Evolutionary conservation across 2,329 filamentous ascomycete genomes (phyloP).

Genomic region (Aspergillus sp.): DNA sequence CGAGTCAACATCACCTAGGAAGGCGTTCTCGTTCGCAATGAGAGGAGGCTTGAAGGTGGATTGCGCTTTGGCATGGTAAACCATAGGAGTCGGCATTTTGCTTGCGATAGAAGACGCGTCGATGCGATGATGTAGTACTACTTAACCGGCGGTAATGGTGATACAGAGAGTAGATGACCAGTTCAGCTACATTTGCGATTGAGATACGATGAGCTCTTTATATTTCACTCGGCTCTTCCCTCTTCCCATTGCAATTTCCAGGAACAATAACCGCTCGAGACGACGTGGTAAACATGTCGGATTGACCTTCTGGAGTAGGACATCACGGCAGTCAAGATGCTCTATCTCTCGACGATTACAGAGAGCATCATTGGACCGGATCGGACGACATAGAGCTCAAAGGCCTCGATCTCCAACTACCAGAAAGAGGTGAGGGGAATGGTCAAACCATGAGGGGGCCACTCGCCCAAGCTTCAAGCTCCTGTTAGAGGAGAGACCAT

Average conservation of each 20-base stretch:
- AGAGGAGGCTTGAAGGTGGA: slow-evolving; percentile 62
- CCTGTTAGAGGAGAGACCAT: too few relatives aligned
- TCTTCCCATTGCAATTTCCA: background rate
- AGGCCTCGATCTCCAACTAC: background rate
- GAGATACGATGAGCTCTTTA: background rate
- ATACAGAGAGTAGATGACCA: background rate
- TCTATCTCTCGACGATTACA: background rate
- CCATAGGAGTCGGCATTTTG: slow-evolving; percentile 45
- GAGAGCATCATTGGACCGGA: background rate
- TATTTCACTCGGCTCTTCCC: background rate
- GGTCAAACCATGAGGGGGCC: background rate
- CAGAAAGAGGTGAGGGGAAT: background rate
- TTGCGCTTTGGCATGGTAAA: slow-evolving; percentile 59
- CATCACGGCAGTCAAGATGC: background rate
- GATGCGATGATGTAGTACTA: background rate
- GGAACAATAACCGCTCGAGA: background rate
- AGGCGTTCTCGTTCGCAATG: slow-evolving; percentile 68
- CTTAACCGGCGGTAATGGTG: background rate
- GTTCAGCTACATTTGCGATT: background rate
- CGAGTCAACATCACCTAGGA: slow-evolving; percentile 62
- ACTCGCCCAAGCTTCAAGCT: too few relatives aligned
- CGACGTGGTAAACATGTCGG: slow-evolving; percentile 2
- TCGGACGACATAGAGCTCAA: background rate
- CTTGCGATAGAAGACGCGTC: slow-evolving; percentile 4
- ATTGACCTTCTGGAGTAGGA: slow-evolving; percentile 20